Evolutionary conservation across 345 rosid genomes (phyloP).

Genomic region (Eucalyptus erythrocorys): DNA sequence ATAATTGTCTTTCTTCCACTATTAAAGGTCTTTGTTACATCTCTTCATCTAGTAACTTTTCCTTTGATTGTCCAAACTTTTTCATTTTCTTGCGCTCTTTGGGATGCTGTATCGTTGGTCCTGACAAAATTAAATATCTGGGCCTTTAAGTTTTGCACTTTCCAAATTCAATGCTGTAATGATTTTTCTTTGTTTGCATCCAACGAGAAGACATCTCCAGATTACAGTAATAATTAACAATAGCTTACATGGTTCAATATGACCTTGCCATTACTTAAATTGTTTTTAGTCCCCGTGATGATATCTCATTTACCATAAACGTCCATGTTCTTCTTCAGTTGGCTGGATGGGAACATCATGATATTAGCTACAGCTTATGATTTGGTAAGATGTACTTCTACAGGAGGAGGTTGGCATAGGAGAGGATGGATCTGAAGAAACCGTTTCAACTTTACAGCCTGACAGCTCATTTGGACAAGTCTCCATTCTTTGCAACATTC

Average conservation of each 20-base stretch:
- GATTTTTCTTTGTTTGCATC: not conserved
- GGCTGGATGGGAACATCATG: not conserved
- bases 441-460: constrained; percentile 37
- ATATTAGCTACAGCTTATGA: not conserved
- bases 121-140: not conserved
- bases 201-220: not conserved
- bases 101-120: not conserved
- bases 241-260: not conserved
- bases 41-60: not conserved
- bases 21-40: not conserved
- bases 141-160: not conserved
- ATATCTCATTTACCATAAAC: not conserved
- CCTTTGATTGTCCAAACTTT: not conserved
- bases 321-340: not conserved
- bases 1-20: not conserved
- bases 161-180: not conserved
- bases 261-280: not conserved
- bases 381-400: not conserved
- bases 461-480: constrained; percentile 78
- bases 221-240: not conserved
- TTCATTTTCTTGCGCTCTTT: not conserved
- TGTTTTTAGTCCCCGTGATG: not conserved
- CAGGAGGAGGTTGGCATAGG: constrained; percentile 61
- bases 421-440: constrained; percentile 79
- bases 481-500: constrained; percentile 89